phyloP scores from a whole-genome alignment of 768 basidiomycete genomes.

The Trametes elegans region DNA sequence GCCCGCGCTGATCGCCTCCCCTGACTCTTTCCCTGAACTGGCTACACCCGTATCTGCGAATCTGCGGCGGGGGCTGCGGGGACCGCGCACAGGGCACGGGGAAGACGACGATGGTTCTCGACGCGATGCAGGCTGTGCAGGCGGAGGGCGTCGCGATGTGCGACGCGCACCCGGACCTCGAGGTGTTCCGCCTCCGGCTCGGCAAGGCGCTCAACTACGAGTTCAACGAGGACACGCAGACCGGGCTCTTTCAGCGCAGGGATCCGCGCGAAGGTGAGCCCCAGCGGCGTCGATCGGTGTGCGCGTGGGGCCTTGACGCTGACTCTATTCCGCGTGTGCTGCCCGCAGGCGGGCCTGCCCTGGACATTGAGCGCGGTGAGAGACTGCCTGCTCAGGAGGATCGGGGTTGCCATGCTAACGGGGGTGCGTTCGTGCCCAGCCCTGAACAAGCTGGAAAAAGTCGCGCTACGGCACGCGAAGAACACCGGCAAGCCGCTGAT shows the following conservation, averaged over 20 bases:
- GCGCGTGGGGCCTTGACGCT: neutral
- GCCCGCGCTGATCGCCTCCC: neutral
- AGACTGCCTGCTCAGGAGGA: neutral
- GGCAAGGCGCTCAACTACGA: slow-evolving; percentile 88
- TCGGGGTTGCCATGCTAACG: too few species aligned
- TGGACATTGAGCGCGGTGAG: slow-evolving; percentile 79
- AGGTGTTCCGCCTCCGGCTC: slow-evolving; percentile 81
- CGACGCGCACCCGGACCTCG: slow-evolving; percentile 83
- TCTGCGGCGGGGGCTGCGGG: too few species aligned
- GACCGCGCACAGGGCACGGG: slow-evolving; percentile 57
- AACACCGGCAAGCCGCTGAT: slow-evolving; percentile 67
- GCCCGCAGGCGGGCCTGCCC: slow-evolving; percentile 59
- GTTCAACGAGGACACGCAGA: slow-evolving; percentile 80
- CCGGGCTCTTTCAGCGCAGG: slow-evolving; percentile 73
- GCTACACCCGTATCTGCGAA: too few species aligned
- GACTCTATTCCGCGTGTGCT: neutral
- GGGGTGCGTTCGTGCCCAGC: neutral
- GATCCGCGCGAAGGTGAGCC: slow-evolving; percentile 74
- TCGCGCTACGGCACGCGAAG: slow-evolving; percentile 63
- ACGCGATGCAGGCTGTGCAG: slow-evolving; percentile 70
- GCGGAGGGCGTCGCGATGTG: slow-evolving; percentile 75
- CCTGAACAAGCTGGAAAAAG: slow-evolving; percentile 82
- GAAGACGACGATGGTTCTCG: slow-evolving; percentile 81
- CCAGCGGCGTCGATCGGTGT: neutral
- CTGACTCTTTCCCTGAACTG: slow-evolving; percentile 16